These are phyloP conservation scores for Pichia sp. DNA, from an alignment of 1,139 yeast species.

Conservation along the genomic window DNA sequence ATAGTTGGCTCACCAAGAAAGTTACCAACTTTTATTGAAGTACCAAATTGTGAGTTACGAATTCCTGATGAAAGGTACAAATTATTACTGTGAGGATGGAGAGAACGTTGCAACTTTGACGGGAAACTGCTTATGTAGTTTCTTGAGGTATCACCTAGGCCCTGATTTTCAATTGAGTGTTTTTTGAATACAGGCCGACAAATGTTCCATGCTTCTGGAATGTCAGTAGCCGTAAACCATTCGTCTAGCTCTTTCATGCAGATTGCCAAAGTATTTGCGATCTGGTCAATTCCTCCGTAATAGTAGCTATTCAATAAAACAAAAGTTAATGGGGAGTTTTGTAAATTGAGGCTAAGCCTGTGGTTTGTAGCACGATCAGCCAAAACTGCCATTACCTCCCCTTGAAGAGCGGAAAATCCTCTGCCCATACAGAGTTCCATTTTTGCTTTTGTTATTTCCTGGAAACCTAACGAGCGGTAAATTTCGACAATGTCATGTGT, in stretches of 20 bases:
- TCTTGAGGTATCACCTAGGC: neutral
- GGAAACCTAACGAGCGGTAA: slow-evolving; percentile 34
- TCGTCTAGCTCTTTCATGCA: slow-evolving; percentile 36
- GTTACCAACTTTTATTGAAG: slow-evolving; percentile 37
- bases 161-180: slow-evolving; percentile 8
- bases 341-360: slow-evolving; percentile 10
- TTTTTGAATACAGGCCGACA: slow-evolving; percentile 34
- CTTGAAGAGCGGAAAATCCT: slow-evolving; percentile 46
- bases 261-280: slow-evolving; percentile 35
- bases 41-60: slow-evolving; percentile 41
- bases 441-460: slow-evolving; percentile 27
- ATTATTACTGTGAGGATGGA: neutral
- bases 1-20: slow-evolving; percentile 35
- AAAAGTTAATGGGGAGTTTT: slow-evolving; percentile 41
- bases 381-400: slow-evolving; percentile 35
- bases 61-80: slow-evolving; percentile 30
- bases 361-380: slow-evolving; percentile 16
- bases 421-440: slow-evolving; percentile 45
- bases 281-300: slow-evolving; percentile 49
- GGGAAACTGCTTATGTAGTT: neutral
- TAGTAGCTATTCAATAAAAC: slow-evolving; percentile 43
- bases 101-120: neutral
- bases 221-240: slow-evolving; percentile 39
- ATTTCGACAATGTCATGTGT: slow-evolving; percentile 36
- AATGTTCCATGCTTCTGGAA: slow-evolving; percentile 38